Percentiles rank a stretch among this genome's conserved stretches.
These are phyloP conservation scores for Mycena chlorophos DNA, from an alignment of 768 basidiomycete species.

Conservation along the genomic window DNA sequence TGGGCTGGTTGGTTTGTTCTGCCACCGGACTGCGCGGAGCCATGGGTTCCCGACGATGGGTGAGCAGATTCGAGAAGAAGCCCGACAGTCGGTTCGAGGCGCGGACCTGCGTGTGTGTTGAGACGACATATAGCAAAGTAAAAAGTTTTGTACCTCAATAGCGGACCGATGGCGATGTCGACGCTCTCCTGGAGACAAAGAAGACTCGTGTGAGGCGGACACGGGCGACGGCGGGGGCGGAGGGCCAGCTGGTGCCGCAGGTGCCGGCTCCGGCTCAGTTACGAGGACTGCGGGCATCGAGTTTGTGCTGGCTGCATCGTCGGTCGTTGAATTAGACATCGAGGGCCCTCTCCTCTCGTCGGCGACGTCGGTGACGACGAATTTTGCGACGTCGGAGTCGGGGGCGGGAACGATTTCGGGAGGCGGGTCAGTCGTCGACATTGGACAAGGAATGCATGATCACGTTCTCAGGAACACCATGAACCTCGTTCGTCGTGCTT, in stretches of 20 bases:
- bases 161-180: conserved; percentile 50
- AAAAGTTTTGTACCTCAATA: conserved; percentile 53
- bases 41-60: conserved; percentile 64
- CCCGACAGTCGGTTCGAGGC: conserved; percentile 77
- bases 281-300: conserved; percentile 60
- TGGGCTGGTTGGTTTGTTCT: conserved; percentile 34
- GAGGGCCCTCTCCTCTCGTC: conserved; percentile 38
- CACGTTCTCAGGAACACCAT: not conserved
- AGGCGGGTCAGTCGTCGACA: no score
- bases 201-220: conserved; percentile 31
- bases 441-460: no score
- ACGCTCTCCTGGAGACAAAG: conserved; percentile 37
- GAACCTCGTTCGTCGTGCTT: conserved; percentile 1
- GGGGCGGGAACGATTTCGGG: no score
- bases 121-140: conserved; percentile 4
- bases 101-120: conserved; percentile 43
- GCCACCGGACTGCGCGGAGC: conserved; percentile 33
- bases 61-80: conserved; percentile 79
- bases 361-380: conserved; percentile 25
- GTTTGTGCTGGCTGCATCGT: conserved; percentile 57
- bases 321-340: conserved; percentile 39
- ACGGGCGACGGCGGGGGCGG: conserved; percentile 27
- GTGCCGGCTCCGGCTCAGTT: conserved; percentile 40
- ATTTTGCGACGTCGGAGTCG: conserved; percentile 23
- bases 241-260: conserved; percentile 27